Base-by-base conservation (phyloP, 2,329 filamentous ascomycete species). In the Cryphonectria parasitica region DNA sequence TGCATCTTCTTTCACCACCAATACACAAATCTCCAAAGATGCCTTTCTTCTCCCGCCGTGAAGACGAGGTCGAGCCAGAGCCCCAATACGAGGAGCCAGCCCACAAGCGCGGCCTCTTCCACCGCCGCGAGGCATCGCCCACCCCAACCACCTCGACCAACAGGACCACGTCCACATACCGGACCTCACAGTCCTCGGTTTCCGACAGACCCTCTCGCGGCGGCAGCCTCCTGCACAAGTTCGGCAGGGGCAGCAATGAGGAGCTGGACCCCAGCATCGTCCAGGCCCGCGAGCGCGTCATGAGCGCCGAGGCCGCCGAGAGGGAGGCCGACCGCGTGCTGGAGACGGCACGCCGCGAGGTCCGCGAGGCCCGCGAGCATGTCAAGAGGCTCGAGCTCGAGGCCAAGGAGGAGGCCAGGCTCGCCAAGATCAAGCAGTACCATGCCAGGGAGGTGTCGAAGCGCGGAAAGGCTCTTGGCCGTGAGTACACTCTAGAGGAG, bases 391-490 rank as follows among this genome's bases (percentile, higher is more conserved):
- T 92, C 4, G 90, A 92, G 82, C 78, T 84, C 66, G 91, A 92
- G 80, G 90, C 90, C 1, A 84, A 84, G 75, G 89, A 91, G 79
- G 89, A 91, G 77, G 87, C 90, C 1, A 82, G 89, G 31, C 79
- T 86, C 58, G 90, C 90, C 1, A 90, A 89, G 84, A 87, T 92
- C 66, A 92, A 92, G 86, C 86, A 90, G 79, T 83, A 85, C 67
- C 88, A 92, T 76, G 90, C 90, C 0, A 85, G 83, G 75, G 87
- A 88, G 76, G 85, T 92, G 41, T 89, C 87, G 7, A 92, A 91
- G 87, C 84, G 89, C 67, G 90, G 88, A n/a, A 89, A 90, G 79
- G 85, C 87, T n/a, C 86, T 92, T 71, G 90, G 90, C 69, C 87
- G 90, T 91, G 83, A 82, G 87, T 89, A 25, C 10, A 19, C 36